Evolutionary conservation across 805 yeast genomes (phyloP), one percentile per base, ranked within the genome.

Genomic region (Cyberlindnera nakhonratchasimensis): DNA sequence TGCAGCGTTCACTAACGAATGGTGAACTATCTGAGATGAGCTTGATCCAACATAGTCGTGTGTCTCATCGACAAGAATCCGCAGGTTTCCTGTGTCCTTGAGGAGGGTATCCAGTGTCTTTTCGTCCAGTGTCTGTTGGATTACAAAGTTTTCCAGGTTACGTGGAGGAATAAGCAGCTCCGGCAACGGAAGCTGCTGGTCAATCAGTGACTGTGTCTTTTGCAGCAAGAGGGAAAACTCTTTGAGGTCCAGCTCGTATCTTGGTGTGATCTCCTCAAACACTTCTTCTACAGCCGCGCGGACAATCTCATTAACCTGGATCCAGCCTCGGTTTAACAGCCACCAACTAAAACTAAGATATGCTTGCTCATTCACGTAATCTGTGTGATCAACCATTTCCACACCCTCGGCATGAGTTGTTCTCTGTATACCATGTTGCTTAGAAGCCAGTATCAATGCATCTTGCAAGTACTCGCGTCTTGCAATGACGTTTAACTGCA

Each of bases 271-370:
- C 10, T 70, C 71, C 10, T 68, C 74, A 59, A 88, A 87, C 19
- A 79, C 80, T 24, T 69, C 70, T 23, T 67, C 70, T 4, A 91
- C 90, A 4, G 75, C 66, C 1, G 62, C 57, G 53, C 79, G 77
- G 22, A 87, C 76, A 17, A 71, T 63, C 22, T 69, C 64, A 18
- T 77, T 70, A 26, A 86, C 65, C 25, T 70, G 66, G 18, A 71
- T 54, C 89, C 93, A 88, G 0, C 98, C 98, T 50, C 80, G 77
- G 61, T 91, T 89, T 38, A 91, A 69, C 34, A 91, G 63, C 96
- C 96, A 91, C 96, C 97, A 91, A 47, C 90, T 82, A 48, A 88
- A 75, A 0, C 95, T 83, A 35, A 91, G 69, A 59, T 85, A 91
- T 38, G 88, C 83, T 54, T 93, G 91, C 54, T 85, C 93, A 29